phyloP scores from a whole-genome alignment of 2,329 filamentous ascomycete species.

The Stagonosporopsis rhizophila region DNA sequence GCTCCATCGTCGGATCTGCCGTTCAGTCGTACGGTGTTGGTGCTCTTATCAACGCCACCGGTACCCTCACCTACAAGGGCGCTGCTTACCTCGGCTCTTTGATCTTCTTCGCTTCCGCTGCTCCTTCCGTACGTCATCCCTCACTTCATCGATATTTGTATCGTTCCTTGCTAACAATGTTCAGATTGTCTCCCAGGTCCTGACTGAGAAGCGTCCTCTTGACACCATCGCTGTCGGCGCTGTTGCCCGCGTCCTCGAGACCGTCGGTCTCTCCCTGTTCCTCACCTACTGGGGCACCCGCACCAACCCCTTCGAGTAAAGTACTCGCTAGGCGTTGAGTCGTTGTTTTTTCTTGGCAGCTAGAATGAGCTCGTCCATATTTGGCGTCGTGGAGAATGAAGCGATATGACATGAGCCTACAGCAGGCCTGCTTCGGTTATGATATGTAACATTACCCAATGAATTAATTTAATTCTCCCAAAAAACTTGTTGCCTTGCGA shows the following conservation, averaged over 20 bases:
- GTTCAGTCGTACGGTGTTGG: constrained; percentile 90
- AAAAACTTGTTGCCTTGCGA: neutral
- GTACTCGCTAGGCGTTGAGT: constrained; percentile 24
- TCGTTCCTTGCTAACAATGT: constrained; percentile 26
- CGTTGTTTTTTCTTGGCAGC: constrained; percentile 34
- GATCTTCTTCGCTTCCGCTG: constrained; percentile 90
- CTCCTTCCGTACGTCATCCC: constrained; percentile 73
- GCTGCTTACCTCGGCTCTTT: constrained; percentile 90
- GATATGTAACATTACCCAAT: constrained; percentile 42
- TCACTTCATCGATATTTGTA: neutral
- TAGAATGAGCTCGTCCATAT: constrained; percentile 36
- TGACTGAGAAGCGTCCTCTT: constrained; percentile 89
- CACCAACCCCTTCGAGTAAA: constrained; percentile 88
- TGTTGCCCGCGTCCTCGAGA: constrained; percentile 87
- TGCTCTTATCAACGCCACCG: constrained; percentile 86
- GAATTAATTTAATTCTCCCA: constrained; percentile 22
- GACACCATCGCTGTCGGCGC: constrained; percentile 89
- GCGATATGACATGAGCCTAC: constrained; percentile 32
- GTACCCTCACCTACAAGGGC: constrained; percentile 95
- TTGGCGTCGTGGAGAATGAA: constrained; percentile 29
- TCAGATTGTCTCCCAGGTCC: constrained; percentile 83
- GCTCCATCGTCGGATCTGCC: constrained; percentile 85
- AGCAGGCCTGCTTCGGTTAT: constrained; percentile 27
- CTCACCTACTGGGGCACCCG: constrained; percentile 97
- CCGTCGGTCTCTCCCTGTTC: constrained; percentile 88